Evolutionary conservation across 106 monocot species (phyloP).

Genomic region (Agapanthus africanus): DNA sequence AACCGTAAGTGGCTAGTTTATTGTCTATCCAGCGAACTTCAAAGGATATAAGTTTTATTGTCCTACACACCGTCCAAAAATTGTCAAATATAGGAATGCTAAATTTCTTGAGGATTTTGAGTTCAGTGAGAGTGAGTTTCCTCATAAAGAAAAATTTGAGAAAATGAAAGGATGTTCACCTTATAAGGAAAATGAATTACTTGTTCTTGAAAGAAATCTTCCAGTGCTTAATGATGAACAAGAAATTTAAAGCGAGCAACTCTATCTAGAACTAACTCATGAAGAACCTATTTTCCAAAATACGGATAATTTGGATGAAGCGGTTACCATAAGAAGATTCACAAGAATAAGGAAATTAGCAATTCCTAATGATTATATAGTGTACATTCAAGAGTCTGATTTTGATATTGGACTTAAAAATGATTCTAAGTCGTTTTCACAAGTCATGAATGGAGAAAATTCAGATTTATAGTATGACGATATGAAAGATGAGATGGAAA

Average conservation of each 20-base stretch:
- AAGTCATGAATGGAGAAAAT: background rate
- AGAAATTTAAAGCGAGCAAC: background rate
- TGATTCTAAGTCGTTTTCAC: slow-evolving; percentile 1
- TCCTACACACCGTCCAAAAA: too few relatives aligned
- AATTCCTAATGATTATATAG: slow-evolving; percentile 5
- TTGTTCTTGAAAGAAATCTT: background rate
- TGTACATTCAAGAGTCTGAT: slow-evolving; percentile 6
- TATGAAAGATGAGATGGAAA: slow-evolving; percentile 12
- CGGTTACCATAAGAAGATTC: background rate
- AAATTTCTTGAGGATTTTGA: background rate
- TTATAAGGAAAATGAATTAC: background rate
- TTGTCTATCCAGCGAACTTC: too few relatives aligned
- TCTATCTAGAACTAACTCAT: background rate
- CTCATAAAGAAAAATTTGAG: background rate
- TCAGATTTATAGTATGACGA: slow-evolving; percentile 2
- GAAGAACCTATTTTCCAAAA: background rate
- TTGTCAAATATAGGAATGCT: background rate
- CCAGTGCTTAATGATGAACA: background rate
- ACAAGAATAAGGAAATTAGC: background rate
- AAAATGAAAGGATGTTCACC: background rate
- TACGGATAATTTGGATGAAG: background rate
- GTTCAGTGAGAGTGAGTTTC: background rate
- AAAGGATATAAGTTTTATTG: too few relatives aligned
- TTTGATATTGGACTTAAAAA: background rate
- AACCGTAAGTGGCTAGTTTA: too few relatives aligned